Base-by-base conservation (phyloP, 805 yeast genomes). In the Saturnispora diversa region DNA sequence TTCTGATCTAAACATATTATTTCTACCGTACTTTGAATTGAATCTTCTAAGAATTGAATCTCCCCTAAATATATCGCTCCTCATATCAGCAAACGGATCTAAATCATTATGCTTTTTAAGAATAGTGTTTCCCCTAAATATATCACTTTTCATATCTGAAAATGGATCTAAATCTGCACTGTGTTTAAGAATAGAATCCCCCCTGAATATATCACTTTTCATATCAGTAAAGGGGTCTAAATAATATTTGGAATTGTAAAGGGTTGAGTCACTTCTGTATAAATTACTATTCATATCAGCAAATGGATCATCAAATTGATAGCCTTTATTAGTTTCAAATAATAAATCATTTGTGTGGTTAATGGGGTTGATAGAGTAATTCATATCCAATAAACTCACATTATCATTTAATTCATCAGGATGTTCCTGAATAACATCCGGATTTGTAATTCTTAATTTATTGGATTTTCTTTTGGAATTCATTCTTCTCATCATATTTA, bases 401-500 rank as follows among this genome's bases (percentile, higher is more conserved):
- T 34, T 33, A 5, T 45, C 29, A 4, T 21, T 39, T n/a, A 9
- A 11, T 9, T 43, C 35, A 6, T 19, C 27, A 6, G 16, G 17
- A 8, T 37, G 36, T 10, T 37, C 35, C 16, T 37, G 38, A 9
- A 31, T 35, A 1, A 30, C 32, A 49, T 75, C 82, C 0, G 88
- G 88, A 51, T 81, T 81, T 35, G 75, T 68, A 27, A 81, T 74
- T 26, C 81, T 57, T 32, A 81, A 60, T 39, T 70, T 39, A 13
- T n/a, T 69, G 1, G 80, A 69, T 43, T 84, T 62, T 48, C 86
- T 63, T 52, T 73, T 74, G 12, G 83, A 74, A 44, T 82, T 37
- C 22, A 39, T 32, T 20, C 37, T 25, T 22, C 42, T 32, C 37
- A 39, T 39, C 31, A 39, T 32, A 25, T 27, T 32, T 8, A 39